Percentiles rank a stretch among this genome's conserved stretches.
Evolutionary conservation across 2,329 filamentous ascomycete species (phyloP).

Genomic region (Sarocladium strictum): DNA sequence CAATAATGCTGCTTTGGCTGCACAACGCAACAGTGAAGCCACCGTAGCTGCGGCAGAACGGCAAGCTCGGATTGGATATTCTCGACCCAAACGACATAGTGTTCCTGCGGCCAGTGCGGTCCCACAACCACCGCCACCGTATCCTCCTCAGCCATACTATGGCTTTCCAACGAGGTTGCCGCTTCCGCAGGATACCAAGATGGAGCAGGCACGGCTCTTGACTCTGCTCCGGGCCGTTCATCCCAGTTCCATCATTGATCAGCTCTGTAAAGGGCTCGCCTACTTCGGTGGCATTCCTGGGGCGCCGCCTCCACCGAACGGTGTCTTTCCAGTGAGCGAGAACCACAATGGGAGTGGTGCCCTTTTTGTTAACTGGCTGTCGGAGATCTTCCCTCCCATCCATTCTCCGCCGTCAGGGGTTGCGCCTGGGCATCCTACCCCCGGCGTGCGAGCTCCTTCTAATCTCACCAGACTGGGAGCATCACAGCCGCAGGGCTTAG

Average conservation of each 20-base stretch:
- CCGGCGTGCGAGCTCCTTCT: constrained; percentile 10
- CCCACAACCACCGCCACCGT: constrained; percentile 6
- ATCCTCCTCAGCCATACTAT: constrained; percentile 3
- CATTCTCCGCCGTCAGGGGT: constrained; percentile 9
- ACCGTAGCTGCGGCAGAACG: constrained; percentile 14
- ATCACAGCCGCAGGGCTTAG: neutral
- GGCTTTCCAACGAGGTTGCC: constrained; percentile 11
- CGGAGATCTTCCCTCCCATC: constrained; percentile 54
- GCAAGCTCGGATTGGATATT: neutral
- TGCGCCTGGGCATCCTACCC: constrained; percentile 27
- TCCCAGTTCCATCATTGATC: constrained; percentile 52
- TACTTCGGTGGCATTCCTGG: constrained; percentile 58
- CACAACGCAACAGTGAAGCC: constrained; percentile 10
- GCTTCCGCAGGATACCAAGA: constrained; percentile 44
- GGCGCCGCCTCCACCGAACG: constrained; percentile 43
- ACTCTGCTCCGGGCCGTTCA: constrained; percentile 50
- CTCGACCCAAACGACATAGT: neutral
- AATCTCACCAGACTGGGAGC: neutral
- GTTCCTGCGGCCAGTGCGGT: constrained; percentile 4
- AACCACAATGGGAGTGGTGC: constrained; percentile 51
- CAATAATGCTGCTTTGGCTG: constrained; percentile 31
- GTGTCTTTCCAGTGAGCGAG: constrained; percentile 50
- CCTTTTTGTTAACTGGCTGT: constrained; percentile 55
- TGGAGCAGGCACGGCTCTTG: constrained; percentile 54
- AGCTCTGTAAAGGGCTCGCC: constrained; percentile 56